Evolutionary conservation across 1,139 yeast species (phyloP), one percentile per base, ranked within the genome.

Genomic region (Debaryomyces singareniensis): DNA sequence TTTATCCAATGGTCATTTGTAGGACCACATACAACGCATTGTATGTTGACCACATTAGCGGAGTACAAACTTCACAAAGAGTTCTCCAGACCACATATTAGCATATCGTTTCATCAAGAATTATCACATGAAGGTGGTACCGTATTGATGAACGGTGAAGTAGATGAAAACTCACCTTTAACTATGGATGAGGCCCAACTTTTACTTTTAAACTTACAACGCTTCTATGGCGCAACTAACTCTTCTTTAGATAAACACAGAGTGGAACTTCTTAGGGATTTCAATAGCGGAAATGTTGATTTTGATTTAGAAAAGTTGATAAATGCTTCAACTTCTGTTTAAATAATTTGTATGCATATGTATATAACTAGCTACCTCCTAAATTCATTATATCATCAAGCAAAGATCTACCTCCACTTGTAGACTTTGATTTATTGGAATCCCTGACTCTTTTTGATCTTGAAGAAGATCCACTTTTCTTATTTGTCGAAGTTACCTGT

Each of bases 1-100:
- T 87, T 82, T 51, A 76, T 87, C 13, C 98, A 93, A 58, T 93
- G 98, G 98, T 69, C 78, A 13, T 85, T 87, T 54, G 91, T 82
- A 2, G 96, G 94, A 0, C 80, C 86, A 5, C 49, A 76, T 25
- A 89, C 97, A 4, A 68, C 86, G 3, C 96, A 93, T 58, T 85
- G 95, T 53, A 72, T 93, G 73, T 65, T 93, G 45, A 93, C 98
- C 2, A 78, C 96, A 0, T 69, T 93, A 38, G 93, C 94, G 1
- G 98, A 93, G 55, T 93, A 77, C 58, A 89, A 91, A 54, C 70
- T 87, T 24, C 96, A 91, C 50, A 77, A 76, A 38, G 97, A 89
- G 49, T 93, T 69, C 55, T 95, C 98, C 9, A 79, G 85, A 47
- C 98, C 98, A 1, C 98, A 93, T 53, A 87, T 97, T 1, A 84